These are phyloP conservation scores for Grosmannia huntii DNA, from an alignment of 2,329 filamentous ascomycete species.

Conservation along the genomic window DNA sequence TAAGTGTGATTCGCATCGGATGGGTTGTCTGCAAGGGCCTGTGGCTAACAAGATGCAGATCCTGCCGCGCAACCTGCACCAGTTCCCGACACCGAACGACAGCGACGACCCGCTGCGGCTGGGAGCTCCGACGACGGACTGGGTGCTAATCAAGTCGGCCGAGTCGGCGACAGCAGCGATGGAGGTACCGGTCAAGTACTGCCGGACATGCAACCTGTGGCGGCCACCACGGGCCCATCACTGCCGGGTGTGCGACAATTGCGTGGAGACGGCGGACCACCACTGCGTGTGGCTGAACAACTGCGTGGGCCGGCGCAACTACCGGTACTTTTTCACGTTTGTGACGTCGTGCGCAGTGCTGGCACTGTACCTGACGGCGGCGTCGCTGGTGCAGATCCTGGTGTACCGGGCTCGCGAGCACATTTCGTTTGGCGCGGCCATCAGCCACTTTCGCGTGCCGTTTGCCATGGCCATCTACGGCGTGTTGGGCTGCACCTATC, in stretches of 20 bases:
- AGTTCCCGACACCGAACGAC: constrained; percentile 63
- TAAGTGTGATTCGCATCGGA: constrained; percentile 31
- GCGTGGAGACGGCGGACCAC: constrained; percentile 92
- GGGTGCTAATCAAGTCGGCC: constrained; percentile 79
- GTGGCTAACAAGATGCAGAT: constrained; percentile 43
- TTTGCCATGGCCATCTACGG: constrained; percentile 86
- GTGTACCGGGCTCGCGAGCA: constrained; percentile 52
- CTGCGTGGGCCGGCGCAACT: constrained; percentile 91
- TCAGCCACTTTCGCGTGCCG: constrained; percentile 60
- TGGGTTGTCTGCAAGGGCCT: not conserved
- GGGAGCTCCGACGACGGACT: constrained; percentile 80
- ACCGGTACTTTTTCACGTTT: constrained; percentile 94
- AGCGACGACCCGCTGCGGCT: constrained; percentile 70
- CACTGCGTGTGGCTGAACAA: constrained; percentile 99
- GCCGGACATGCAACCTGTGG: constrained; percentile 96
- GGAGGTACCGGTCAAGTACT: constrained; percentile 97
- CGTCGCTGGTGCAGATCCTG: constrained; percentile 69
- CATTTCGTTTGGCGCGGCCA: constrained; percentile 55
- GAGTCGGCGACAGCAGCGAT: constrained; percentile 69
- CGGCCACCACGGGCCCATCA: constrained; percentile 90
- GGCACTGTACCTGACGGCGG: constrained; percentile 60
- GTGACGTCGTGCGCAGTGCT: constrained; percentile 69
- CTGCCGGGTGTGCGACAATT: constrained; percentile 93
- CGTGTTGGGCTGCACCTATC: constrained; percentile 63
- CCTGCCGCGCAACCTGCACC: constrained; percentile 80